Conservation (phyloP, 768 basidiomycete species). For the Boletus rex-veris region DNA sequence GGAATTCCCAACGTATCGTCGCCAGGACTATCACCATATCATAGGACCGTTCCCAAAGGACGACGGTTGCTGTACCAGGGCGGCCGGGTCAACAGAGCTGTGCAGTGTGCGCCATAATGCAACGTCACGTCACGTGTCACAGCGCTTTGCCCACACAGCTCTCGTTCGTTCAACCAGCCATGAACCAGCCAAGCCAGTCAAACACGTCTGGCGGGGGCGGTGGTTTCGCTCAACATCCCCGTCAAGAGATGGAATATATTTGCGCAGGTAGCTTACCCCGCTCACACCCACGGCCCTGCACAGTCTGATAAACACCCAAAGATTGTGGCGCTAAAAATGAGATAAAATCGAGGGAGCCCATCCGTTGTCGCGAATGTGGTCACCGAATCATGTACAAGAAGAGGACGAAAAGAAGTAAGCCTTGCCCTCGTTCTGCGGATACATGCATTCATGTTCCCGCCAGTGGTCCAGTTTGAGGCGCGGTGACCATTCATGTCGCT, state of each 20-base stretch:
- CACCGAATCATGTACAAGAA: constrained; percentile 99
- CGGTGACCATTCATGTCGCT: background rate
- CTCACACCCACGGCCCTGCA: background rate
- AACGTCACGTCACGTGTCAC: constrained; percentile 19
- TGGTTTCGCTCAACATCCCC: constrained; percentile 38
- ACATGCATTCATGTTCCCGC: background rate
- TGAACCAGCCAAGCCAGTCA: constrained; percentile 38
- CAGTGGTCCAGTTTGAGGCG: background rate
- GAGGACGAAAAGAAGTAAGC: constrained; percentile 87
- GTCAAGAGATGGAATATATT: constrained; percentile 76
- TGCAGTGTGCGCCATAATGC: constrained; percentile 5
- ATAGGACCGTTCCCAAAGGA: background rate
- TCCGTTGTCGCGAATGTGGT: constrained; percentile 94
- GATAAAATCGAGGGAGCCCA: constrained; percentile 87
- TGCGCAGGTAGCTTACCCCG: constrained; percentile 65
- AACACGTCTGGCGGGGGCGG: constrained; percentile 33
- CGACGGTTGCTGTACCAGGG: background rate
- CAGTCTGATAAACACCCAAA: constrained; percentile 30
- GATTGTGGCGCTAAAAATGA: constrained; percentile 93
- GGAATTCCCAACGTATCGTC: constrained; percentile 13
- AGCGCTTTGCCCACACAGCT: background rate
- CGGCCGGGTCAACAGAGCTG: constrained; percentile 1
- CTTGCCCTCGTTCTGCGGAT: background rate
- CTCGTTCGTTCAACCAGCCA: constrained; percentile 14
- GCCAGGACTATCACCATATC: constrained; percentile 9